Conservation (phyloP, 768 basidiomycete species). For the Harrya chromipes region DNA sequence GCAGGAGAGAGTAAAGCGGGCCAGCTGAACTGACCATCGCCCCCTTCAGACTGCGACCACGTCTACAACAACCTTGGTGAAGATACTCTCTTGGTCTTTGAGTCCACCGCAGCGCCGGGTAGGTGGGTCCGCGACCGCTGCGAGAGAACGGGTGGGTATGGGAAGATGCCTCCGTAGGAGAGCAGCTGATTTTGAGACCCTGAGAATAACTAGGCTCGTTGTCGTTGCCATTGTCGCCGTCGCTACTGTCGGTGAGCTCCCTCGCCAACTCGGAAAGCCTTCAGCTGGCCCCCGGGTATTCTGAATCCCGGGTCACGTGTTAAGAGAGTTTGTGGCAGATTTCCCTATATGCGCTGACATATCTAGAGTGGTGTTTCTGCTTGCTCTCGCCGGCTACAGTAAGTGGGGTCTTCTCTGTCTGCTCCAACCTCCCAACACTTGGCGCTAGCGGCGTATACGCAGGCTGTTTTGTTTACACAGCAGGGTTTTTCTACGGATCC, state of each 20-base stretch:
- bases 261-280: not conserved
- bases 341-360: too few relatives aligned
- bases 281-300: constrained; percentile 10
- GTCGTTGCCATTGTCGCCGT: not conserved
- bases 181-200: constrained; percentile 24
- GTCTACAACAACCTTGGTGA: constrained; percentile 85
- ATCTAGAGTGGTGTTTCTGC: constrained; percentile 5
- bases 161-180: constrained; percentile 19
- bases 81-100: constrained; percentile 92
- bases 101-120: constrained; percentile 90
- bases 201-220: constrained; percentile 26
- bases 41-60: constrained; percentile 92
- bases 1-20: too few relatives aligned
- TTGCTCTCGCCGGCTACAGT: constrained; percentile 18
- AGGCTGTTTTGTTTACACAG: not conserved
- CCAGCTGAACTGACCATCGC: constrained; percentile 55
- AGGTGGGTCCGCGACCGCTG: constrained; percentile 80
- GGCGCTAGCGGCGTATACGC: constrained; percentile 7
- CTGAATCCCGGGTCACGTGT: constrained; percentile 19
- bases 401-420: too few relatives aligned
- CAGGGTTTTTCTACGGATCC: constrained; percentile 12
- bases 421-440: not conserved
- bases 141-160: constrained; percentile 38
- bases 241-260: constrained; percentile 2
- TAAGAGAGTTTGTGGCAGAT: too few relatives aligned